A percentile compares a stretch with the other conserved stretches of the same genome.
Conservation (phyloP, 2,329 filamentous ascomycete genomes). For the Emergomyces orientalis region DNA sequence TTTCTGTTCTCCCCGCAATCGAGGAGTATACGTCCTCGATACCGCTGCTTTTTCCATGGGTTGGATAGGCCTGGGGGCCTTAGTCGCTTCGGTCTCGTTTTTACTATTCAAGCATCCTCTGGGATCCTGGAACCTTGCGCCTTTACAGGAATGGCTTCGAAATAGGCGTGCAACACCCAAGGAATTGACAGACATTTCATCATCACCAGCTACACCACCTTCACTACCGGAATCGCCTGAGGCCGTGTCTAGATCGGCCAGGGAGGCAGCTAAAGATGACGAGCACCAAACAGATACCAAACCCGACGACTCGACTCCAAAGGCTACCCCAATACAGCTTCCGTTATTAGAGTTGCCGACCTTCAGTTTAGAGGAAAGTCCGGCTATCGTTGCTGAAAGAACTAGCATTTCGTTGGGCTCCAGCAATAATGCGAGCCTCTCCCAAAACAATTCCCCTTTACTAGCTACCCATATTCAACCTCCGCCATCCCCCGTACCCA, state of each 20-base stretch:
- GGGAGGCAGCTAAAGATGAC: neutral
- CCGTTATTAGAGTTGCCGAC: neutral
- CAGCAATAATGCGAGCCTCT: conserved; percentile 10
- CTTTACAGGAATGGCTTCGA: neutral
- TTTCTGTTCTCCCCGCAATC: neutral
- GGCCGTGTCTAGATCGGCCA: neutral
- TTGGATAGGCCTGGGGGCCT: conserved; percentile 31
- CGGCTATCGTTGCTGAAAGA: neutral
- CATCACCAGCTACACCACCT: neutral
- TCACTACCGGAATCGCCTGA: neutral
- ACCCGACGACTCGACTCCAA: conserved; percentile 11
- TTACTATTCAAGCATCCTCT: conserved; percentile 34
- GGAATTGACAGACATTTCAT: neutral
- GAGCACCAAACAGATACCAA: neutral
- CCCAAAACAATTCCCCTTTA: conserved; percentile 5
- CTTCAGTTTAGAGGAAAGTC: conserved; percentile 3
- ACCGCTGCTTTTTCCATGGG: conserved; percentile 27
- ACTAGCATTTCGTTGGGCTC: neutral
- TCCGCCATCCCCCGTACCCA: neutral
- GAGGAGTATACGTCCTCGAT: neutral
- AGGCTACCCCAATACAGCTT: neutral
- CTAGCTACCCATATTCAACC: neutral
- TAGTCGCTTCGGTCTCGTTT: conserved; percentile 33
- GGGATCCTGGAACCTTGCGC: conserved; percentile 24
- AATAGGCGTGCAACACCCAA: neutral